These are phyloP conservation scores for Fallopia convolvulus DNA, from an alignment of 148 eudicot genomes.

Conservation along the genomic window DNA sequence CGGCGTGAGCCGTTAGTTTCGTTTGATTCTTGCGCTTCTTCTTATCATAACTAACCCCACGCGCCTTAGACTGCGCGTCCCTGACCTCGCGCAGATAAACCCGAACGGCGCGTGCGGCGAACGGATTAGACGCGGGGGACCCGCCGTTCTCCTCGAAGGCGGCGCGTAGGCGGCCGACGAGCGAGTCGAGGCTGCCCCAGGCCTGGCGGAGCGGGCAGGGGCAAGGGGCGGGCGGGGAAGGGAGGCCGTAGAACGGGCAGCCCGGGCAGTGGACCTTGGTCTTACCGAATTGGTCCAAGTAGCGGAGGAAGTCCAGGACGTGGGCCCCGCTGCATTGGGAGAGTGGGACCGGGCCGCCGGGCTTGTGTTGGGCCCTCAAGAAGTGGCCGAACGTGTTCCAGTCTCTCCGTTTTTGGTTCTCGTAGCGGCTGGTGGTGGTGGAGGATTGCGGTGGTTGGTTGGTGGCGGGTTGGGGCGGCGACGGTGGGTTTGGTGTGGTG, in stretches of 20 bases:
- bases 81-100: slow-evolving; percentile 38
- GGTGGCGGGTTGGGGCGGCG: slow-evolving; percentile 2
- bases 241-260: slow-evolving; percentile 42
- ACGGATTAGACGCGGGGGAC: slow-evolving; percentile 24
- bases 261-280: slow-evolving; percentile 53
- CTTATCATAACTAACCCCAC: slow-evolving; percentile 53
- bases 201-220: slow-evolving; percentile 50
- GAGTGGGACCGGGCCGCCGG: slow-evolving; percentile 28
- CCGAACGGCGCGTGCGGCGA: slow-evolving; percentile 43
- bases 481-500: background rate
- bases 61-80: slow-evolving; percentile 49
- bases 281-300: slow-evolving; percentile 45
- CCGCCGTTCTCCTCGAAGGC: slow-evolving; percentile 54
- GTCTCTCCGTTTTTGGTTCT: slow-evolving; percentile 66
- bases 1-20: background rate
- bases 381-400: slow-evolving; percentile 82
- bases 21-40: slow-evolving; percentile 36
- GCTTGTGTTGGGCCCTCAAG: slow-evolving; percentile 52
- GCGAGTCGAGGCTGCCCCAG: slow-evolving; percentile 62
- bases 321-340: slow-evolving; percentile 50
- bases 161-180: slow-evolving; percentile 45
- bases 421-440: slow-evolving; percentile 39
- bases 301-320: slow-evolving; percentile 41
- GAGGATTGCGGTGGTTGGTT: background rate
- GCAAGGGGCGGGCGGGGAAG: slow-evolving; percentile 51